Conservation (phyloP, 2,329 filamentous ascomycete species). For the Stemphylium vesicarium region DNA sequence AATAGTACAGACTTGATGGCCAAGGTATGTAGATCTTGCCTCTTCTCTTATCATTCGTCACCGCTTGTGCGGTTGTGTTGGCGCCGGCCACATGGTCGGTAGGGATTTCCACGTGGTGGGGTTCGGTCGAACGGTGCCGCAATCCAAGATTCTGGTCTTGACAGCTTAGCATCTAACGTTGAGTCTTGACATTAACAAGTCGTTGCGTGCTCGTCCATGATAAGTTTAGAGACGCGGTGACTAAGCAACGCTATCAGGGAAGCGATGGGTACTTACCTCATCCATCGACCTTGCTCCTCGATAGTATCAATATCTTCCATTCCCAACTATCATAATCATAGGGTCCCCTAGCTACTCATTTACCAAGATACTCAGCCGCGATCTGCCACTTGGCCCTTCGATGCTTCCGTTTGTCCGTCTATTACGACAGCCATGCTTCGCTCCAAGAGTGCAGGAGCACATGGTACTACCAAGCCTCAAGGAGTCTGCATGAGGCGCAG, state of each 20-base stretch:
- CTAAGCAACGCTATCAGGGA: neutral
- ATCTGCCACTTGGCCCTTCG: neutral
- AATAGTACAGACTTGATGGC: too few species aligned
- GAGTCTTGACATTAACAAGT: neutral
- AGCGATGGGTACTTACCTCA: neutral
- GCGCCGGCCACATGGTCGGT: too few species aligned
- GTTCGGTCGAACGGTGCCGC: too few species aligned
- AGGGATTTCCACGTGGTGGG: too few species aligned
- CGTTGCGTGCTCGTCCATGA: neutral
- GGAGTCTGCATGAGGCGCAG: neutral
- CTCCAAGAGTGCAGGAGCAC: neutral
- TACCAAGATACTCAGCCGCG: neutral
- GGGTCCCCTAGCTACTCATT: neutral
- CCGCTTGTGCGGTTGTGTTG: too few species aligned
- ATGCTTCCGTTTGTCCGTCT: slow-evolving; percentile 8
- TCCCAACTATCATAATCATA: neutral
- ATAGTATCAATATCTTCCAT: neutral
- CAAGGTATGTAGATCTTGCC: too few species aligned
- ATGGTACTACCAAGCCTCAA: slow-evolving; percentile 5
- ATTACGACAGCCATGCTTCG: slow-evolving; percentile 4
- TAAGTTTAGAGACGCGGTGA: neutral
- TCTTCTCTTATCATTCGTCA: too few species aligned
- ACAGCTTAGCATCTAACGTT: neutral
- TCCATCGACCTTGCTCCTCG: neutral
- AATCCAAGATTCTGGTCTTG: neutral